These are phyloP conservation scores for Huiozyma naganishii DNA, from an alignment of 805 yeast genomes.

Conservation along the genomic window DNA sequence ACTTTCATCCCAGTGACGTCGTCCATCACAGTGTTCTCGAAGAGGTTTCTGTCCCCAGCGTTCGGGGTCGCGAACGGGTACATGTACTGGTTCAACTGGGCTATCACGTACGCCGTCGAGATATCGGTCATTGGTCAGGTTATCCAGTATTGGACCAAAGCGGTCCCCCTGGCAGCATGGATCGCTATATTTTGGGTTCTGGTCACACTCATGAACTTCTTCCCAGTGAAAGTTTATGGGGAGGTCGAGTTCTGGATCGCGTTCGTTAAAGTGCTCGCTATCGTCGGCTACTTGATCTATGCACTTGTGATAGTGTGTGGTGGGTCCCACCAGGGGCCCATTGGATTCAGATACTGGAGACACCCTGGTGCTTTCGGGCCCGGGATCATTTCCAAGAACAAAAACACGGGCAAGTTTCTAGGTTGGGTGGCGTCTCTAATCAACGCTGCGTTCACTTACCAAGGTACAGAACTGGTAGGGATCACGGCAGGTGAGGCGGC, in stretches of 20 bases:
- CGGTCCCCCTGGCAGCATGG: conserved; percentile 55
- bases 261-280: conserved; percentile 41
- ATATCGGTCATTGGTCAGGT: conserved; percentile 47
- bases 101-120: conserved; percentile 56
- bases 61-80: conserved; percentile 61
- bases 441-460: conserved; percentile 48
- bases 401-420: conserved; percentile 36
- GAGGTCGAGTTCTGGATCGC: conserved; percentile 52
- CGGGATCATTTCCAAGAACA: conserved; percentile 34
- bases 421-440: conserved; percentile 46
- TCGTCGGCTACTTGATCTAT: conserved; percentile 43
- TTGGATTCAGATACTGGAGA: conserved; percentile 55
- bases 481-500: conserved; percentile 51
- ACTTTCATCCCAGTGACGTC: conserved; percentile 55
- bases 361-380: conserved; percentile 64
- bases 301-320: conserved; percentile 48
- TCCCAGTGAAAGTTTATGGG: conserved; percentile 47
- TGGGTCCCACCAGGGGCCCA: conserved; percentile 45
- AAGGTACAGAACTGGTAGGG: conserved; percentile 51
- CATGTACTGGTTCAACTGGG: conserved; percentile 67
- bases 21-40: conserved; percentile 52
- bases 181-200: conserved; percentile 42
- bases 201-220: conserved; percentile 34
- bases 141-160: conserved; percentile 41
- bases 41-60: conserved; percentile 53